Percentiles rank a stretch among this genome's conserved stretches.
Conservation (phyloP, 257 asterid species). For the Nicotiana noctiflora region DNA sequence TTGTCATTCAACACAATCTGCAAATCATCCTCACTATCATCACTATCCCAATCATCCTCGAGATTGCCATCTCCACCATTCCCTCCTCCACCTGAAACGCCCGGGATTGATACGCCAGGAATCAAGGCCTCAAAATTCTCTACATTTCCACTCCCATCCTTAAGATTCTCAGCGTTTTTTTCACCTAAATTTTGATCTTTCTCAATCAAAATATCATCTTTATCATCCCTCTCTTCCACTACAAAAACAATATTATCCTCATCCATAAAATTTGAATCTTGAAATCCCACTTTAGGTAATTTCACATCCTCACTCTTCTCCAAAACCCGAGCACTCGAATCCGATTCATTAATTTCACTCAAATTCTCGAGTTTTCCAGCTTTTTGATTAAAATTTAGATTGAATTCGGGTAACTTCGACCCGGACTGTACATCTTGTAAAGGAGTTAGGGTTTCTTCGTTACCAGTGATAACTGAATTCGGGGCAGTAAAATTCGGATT, state of each 20-base stretch:
- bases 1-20: conserved; percentile 70
- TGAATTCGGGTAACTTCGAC: conserved; percentile 28
- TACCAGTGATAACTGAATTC: conserved; percentile 17
- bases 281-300: conserved; percentile 22
- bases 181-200: conserved; percentile 24
- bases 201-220: conserved; percentile 41
- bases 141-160: conserved; percentile 14
- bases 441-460: conserved; percentile 23
- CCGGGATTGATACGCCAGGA: conserved; percentile 43
- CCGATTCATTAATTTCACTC: conserved; percentile 21
- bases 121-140: conserved; percentile 30
- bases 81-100: conserved; percentile 42
- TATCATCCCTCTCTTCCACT: conserved; percentile 56
- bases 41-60: conserved; percentile 68
- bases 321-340: conserved; percentile 43
- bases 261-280: conserved; percentile 39
- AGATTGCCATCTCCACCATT: conserved; percentile 23
- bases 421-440: conserved; percentile 1
- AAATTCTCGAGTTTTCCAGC: conserved; percentile 8
- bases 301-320: conserved; percentile 36
- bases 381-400: conserved; percentile 25
- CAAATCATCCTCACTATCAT: conserved; percentile 66
- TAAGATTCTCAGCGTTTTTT: conserved; percentile 2
- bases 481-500: conserved; percentile 17
- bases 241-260: conserved; percentile 51